These are phyloP conservation scores for Pilatotrama ljubarskyi DNA, from an alignment of 768 basidiomycete genomes.

Conservation along the genomic window DNA sequence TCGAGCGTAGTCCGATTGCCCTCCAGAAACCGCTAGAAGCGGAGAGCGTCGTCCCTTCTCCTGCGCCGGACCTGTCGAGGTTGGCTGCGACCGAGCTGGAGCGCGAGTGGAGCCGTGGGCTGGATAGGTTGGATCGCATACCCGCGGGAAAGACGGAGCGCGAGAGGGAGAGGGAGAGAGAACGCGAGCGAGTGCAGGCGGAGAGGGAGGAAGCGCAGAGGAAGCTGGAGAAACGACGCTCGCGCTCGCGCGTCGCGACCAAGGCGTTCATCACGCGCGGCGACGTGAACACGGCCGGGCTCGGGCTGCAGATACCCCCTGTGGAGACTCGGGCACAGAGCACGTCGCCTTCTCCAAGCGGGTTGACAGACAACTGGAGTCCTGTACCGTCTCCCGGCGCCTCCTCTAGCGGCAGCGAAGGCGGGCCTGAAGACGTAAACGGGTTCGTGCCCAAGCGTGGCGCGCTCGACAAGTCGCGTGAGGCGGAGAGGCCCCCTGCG, in stretches of 20 bases:
- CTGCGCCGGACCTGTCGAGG: not conserved
- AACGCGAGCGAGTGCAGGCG: slow-evolving; percentile 8
- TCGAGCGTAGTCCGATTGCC: slow-evolving; percentile 45
- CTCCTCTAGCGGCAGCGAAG: slow-evolving; percentile 60
- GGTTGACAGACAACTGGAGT: slow-evolving; percentile 51
- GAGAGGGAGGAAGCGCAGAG: slow-evolving; percentile 11
- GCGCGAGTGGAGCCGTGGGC: slow-evolving; percentile 18
- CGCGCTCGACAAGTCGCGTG: slow-evolving; percentile 17
- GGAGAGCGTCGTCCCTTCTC: slow-evolving; percentile 20
- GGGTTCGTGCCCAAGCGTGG: slow-evolving; percentile 25
- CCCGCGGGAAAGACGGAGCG: slow-evolving; percentile 13
- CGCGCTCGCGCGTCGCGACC: slow-evolving; percentile 15
- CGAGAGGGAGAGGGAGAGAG: slow-evolving; percentile 13
- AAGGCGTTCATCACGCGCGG: slow-evolving; percentile 24
- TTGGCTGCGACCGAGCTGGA: slow-evolving; percentile 11
- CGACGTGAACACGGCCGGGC: slow-evolving; percentile 9
- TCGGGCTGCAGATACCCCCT: slow-evolving; percentile 14
- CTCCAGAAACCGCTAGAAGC: slow-evolving; percentile 34
- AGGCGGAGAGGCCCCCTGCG: slow-evolving; percentile 23
- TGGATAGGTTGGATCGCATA: slow-evolving; percentile 14
- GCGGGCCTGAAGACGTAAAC: slow-evolving; percentile 49
- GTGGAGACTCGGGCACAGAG: slow-evolving; percentile 1
- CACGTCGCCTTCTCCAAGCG: slow-evolving; percentile 24
- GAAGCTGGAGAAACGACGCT: slow-evolving; percentile 3
- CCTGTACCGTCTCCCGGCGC: slow-evolving; percentile 30